phyloP scores from a whole-genome alignment of 2,329 filamentous ascomycete species.

The Botrytis sinoallii region DNA sequence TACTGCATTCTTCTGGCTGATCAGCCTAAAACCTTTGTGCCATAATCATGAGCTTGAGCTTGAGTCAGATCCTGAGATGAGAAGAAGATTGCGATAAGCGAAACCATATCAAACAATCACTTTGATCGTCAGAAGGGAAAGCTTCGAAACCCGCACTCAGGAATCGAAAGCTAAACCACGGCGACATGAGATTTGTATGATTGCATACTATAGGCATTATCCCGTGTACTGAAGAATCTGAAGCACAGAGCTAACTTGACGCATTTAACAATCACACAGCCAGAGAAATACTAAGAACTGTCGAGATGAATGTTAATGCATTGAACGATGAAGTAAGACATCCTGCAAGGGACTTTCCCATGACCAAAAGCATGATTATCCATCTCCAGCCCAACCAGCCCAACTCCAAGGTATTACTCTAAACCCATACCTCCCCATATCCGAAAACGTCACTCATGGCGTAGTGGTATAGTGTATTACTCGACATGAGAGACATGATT shows the following conservation, averaged over 20 bases:
- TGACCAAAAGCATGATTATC: neutral
- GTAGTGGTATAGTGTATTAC: neutral
- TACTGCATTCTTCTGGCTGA: neutral
- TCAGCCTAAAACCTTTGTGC: fast-evolving
- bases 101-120: fast-evolving
- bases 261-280: neutral
- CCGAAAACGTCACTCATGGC: neutral
- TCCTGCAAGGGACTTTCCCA: neutral
- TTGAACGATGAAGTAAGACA: neutral
- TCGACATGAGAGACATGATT: no score
- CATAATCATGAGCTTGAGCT: neutral
- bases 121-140: neutral
- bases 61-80: neutral
- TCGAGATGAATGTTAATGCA: neutral
- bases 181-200: fast-evolving
- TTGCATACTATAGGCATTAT: neutral
- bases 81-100: neutral
- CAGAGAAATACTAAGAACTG: neutral
- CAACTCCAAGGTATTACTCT: neutral
- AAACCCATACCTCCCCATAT: neutral
- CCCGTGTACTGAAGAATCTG: neutral
- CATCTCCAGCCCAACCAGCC: neutral
- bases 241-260: neutral
- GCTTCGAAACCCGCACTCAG: neutral
- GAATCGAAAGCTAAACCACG: neutral